These are phyloP conservation scores for Ramularia endophylla DNA, from an alignment of 2,329 filamentous ascomycete genomes.

Conservation along the genomic window DNA sequence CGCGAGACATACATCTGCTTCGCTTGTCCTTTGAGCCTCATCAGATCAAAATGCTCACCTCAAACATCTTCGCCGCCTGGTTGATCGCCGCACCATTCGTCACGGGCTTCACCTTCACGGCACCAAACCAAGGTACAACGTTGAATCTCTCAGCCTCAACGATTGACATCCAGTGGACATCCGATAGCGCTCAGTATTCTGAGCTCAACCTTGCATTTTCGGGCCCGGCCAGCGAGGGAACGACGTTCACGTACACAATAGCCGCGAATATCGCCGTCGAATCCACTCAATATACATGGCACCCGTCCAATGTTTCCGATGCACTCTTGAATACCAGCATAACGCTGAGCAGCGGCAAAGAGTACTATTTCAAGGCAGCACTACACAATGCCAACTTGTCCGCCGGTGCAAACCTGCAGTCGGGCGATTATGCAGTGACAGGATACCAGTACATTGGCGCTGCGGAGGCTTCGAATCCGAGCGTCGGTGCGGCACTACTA, in stretches of 20 bases:
- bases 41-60: too few relatives aligned
- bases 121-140: neutral
- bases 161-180: slow-evolving; percentile 1
- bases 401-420: neutral
- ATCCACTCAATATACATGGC: neutral
- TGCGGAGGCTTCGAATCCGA: neutral
- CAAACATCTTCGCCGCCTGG: too few relatives aligned
- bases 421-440: neutral
- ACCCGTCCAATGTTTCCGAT: neutral
- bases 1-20: too few relatives aligned
- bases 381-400: neutral
- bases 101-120: neutral
- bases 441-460: neutral
- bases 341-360: neutral
- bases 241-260: neutral
- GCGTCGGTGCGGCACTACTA: neutral
- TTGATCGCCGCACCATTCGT: neutral
- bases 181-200: neutral
- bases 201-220: neutral
- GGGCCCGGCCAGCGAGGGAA: neutral
- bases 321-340: neutral
- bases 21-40: too few relatives aligned
- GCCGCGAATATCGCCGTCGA: neutral
- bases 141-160: slow-evolving; percentile 1
- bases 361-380: neutral